These are phyloP conservation scores for Dactylonectria estremocensis DNA, from an alignment of 2,329 filamentous ascomycete species.

Conservation along the genomic window DNA sequence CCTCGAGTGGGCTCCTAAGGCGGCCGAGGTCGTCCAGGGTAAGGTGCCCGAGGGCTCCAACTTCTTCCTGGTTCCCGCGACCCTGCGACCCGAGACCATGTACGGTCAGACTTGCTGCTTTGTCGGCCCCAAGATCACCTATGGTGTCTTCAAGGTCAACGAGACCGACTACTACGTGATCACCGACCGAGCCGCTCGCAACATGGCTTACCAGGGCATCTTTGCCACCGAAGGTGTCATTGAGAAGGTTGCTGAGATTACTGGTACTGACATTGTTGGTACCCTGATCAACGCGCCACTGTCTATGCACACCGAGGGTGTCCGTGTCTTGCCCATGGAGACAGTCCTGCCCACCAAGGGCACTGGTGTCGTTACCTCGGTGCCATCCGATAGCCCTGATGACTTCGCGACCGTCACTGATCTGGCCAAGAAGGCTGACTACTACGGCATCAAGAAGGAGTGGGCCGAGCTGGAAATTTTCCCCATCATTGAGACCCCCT, in stretches of 20 bases:
- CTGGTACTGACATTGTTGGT: conserved; percentile 86
- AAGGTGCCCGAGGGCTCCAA: conserved; percentile 85
- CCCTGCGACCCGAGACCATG: conserved; percentile 96
- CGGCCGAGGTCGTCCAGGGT: conserved; percentile 78
- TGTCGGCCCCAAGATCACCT: conserved; percentile 89
- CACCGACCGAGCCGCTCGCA: conserved; percentile 88
- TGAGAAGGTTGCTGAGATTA: conserved; percentile 81
- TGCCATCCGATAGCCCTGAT: conserved; percentile 94
- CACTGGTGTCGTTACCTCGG: conserved; percentile 95
- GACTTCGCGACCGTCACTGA: conserved; percentile 93
- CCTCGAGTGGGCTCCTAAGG: conserved; percentile 87
- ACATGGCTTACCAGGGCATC: conserved; percentile 95
- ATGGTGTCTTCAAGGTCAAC: conserved; percentile 87
- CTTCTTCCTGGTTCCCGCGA: conserved; percentile 92
- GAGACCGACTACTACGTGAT: conserved; percentile 87
- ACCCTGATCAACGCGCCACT: conserved; percentile 92
- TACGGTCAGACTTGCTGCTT: conserved; percentile 98
- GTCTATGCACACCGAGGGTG: conserved; percentile 85
- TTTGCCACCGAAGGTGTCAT: conserved; percentile 84
- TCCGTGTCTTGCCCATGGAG: conserved; percentile 96
- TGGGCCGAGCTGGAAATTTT: conserved; percentile 94
- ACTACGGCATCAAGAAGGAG: conserved; percentile 95
- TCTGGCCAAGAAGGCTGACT: conserved; percentile 94
- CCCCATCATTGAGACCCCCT: conserved; percentile 91
- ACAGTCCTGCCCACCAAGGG: conserved; percentile 93